Base-by-base conservation (phyloP, 1,284 basidiomycete species). In the Tylopilus sp. region DNA sequence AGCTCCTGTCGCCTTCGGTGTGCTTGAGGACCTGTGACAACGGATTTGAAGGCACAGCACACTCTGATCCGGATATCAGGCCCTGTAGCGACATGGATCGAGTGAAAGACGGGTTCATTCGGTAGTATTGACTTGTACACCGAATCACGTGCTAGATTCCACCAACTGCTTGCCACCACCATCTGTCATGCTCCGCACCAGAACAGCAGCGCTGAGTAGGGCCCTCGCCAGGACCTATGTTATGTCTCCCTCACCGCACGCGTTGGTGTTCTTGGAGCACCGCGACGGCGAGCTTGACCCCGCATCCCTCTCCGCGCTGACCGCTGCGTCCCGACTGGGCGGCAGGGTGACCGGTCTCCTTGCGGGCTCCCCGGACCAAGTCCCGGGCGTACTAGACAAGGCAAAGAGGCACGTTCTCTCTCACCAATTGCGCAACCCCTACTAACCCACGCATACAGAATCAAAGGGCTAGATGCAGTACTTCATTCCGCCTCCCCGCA, bases 11-110 rank as follows among this genome's bases (percentile, higher is more conserved):
- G 4, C 84, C 84, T 54, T 94, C 91, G 5, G 93, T 84, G 59
- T 97, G 89, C 68, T 97, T 97, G 52, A 96, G 76, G 37, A 98
- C 86, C 61, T 93, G 89, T 16, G 89, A 84, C 28, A 99, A 76
- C 4, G 94, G 92, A 65, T 97, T 98, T 48, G 86, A 79, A 6
- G 84, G 78, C 19, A 85, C 81, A 8, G 88, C 88, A 70, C 95
- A 97, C 71, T 96, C 95, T 46, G 92, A 82, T 55, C 93, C 94
- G 48, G 89, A 93, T 56, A 97, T 82, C 55, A 97, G 80, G 50
- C 82, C 77, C 71, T 86, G 84, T 44, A 89, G 74, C 18, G 86
- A 87, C 86, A 89, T 88, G 2, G 16, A 21, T 34, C 33, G n/a
- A 25, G 0, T 21, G 6, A n/a, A 23, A 38, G 12, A 6, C 18